Base-by-base conservation (phyloP, 2,329 filamentous ascomycete species). In the Thermomyces lanuginosus region DNA sequence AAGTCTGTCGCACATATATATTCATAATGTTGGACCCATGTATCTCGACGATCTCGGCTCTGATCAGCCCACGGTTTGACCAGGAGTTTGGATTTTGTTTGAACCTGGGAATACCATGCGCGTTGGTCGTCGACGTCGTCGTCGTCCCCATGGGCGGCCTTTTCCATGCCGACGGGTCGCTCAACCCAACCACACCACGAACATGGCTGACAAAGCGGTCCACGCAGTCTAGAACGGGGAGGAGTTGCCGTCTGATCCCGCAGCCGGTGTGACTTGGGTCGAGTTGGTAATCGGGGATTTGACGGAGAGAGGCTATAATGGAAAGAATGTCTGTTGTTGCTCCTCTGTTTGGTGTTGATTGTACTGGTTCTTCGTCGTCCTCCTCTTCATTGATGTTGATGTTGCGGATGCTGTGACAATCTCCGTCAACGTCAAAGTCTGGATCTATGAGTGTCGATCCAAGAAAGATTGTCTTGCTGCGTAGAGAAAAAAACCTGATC, bases 201-300 rank as follows among this genome's bases (percentile, higher is more conserved):
- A 40, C 34, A 25, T 52, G 46, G 13, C 42, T 39, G 3, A 51
- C 36, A 29, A 52, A 55, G 11, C 44, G 42, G 27, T 55, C 48
- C 18, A 57, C 45, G 12, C 43, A 46, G 19, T 55, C 51, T 4
- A 60, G 36, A 2, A 51, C 36, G 3, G 52, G 49, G 6, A 56
- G 39, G 6, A 60, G 38, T 5, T 53, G 48, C 14, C 53, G 54
- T 11, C 53, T 40, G 8, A 58, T 43, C 3, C 56, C 56, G 31
- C 56, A 60, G 17, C 53, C 51, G 2, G 40, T 39, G 27, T 60
- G 56, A 28, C 51, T 49, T 2, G 36, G 30, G 31, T 59, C 56
- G 18, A 60, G 48, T 30, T 58, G 51, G 33, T 58, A 58, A 17
- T 53, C 50, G 2, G 56, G 55, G 25, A 46, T 53, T 32, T 53